phyloP scores from a whole-genome alignment of 2,329 filamentous ascomycete genomes.

The Exophiala phaeomuriformis region DNA sequence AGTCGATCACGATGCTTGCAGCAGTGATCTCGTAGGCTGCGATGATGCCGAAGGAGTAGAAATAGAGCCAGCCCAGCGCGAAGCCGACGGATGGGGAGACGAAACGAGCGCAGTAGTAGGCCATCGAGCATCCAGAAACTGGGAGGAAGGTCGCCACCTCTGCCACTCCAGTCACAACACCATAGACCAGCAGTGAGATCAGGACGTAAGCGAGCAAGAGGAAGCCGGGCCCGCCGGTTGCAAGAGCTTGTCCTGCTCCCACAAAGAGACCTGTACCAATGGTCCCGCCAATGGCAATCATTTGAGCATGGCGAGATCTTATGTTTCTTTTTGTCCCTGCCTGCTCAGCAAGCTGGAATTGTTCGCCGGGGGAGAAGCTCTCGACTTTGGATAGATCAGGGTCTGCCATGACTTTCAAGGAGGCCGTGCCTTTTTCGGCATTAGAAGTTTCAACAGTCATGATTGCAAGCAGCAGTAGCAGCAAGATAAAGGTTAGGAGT shows the following conservation, averaged over 20 bases:
- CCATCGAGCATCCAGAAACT: constrained; percentile 40
- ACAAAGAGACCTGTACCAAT: constrained; percentile 27
- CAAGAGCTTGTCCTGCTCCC: constrained; percentile 21
- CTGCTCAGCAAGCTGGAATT: too few species aligned
- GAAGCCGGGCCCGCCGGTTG: constrained; percentile 24
- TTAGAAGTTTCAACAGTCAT: too few species aligned
- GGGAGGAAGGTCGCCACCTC: constrained; percentile 39
- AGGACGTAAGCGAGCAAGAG: constrained; percentile 25
- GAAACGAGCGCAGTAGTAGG: constrained; percentile 39
- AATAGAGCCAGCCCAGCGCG: constrained; percentile 41
- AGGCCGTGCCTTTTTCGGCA: too few species aligned
- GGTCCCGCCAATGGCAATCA: constrained; percentile 29
- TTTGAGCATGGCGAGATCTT: constrained; percentile 32
- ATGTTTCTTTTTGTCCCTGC: too few species aligned
- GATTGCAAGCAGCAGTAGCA: too few species aligned
- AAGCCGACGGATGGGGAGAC: constrained; percentile 39
- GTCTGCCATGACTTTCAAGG: too few species aligned
- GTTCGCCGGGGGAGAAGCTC: too few species aligned
- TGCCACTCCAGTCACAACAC: constrained; percentile 42
- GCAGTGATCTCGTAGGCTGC: constrained; percentile 57
- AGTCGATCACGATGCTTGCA: constrained; percentile 57
- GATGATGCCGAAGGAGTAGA: constrained; percentile 43
- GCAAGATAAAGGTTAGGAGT: too few species aligned
- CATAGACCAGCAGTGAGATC: constrained; percentile 42
- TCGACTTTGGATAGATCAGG: too few species aligned